Conservation (phyloP, 2,329 filamentous ascomycete species). For the Colletotrichum sublineola region DNA sequence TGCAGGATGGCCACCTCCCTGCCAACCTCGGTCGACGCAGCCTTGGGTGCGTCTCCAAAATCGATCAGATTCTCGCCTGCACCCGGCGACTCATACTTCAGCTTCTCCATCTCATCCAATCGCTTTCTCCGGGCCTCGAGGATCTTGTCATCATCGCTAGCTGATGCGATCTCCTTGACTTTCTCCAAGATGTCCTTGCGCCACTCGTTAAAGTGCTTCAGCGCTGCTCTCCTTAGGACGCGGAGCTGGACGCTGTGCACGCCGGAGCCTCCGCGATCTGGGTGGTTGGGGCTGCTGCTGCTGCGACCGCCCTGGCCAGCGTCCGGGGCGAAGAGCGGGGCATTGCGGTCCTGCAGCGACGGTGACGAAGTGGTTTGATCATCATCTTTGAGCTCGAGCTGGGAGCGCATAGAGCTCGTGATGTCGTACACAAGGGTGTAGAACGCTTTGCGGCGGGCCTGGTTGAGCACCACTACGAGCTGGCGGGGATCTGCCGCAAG, state of each 20-base stretch:
- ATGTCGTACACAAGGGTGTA: slow-evolving; percentile 65
- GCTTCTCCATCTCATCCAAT: slow-evolving; percentile 57
- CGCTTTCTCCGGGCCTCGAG: slow-evolving; percentile 61
- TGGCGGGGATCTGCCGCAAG: slow-evolving; percentile 67
- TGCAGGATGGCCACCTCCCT: slow-evolving; percentile 62
- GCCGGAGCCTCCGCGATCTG: slow-evolving; percentile 37
- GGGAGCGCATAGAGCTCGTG: slow-evolving; percentile 65
- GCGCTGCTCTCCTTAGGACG: slow-evolving; percentile 63
- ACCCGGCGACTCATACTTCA: slow-evolving; percentile 51
- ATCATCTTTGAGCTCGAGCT: slow-evolving; percentile 58
- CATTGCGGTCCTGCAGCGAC: slow-evolving; percentile 10
- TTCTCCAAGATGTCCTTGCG: slow-evolving; percentile 76
- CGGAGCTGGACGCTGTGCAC: slow-evolving; percentile 44
- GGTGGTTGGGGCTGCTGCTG: slow-evolving; percentile 38
- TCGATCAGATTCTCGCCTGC: slow-evolving; percentile 58
- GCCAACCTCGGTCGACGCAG: slow-evolving; percentile 48
- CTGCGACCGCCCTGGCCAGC: slow-evolving; percentile 26
- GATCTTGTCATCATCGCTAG: slow-evolving; percentile 62
- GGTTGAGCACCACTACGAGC: slow-evolving; percentile 67
- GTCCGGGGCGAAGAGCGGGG: slow-evolving; percentile 46
- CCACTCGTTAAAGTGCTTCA: slow-evolving; percentile 85
- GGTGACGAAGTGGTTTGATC: slow-evolving; percentile 22
- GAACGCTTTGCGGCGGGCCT: slow-evolving; percentile 64
- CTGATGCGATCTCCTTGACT: slow-evolving; percentile 75
- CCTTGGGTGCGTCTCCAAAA: slow-evolving; percentile 51